phyloP scores from a whole-genome alignment of 768 basidiomycete species.

The Podaxis mareebaensis region DNA sequence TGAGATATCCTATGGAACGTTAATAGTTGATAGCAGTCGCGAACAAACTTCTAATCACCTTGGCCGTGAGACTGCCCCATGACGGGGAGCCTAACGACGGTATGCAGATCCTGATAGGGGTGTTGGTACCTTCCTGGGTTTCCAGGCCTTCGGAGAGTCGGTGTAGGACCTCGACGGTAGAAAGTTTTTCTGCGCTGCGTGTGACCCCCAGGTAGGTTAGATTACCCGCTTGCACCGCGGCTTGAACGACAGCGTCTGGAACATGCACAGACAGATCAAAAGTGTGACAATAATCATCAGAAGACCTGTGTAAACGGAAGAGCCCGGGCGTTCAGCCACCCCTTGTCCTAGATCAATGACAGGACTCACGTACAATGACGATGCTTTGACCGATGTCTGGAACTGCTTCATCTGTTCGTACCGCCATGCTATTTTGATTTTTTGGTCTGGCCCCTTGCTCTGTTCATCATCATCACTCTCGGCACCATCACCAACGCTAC shows the following conservation, averaged over 20 bases:
- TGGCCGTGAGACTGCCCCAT: constrained; percentile 65
- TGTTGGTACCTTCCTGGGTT: constrained; percentile 26
- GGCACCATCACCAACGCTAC: constrained; percentile 33
- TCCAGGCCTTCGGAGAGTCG: constrained; percentile 30
- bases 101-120: constrained; percentile 61
- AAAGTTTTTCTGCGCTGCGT: constrained; percentile 11
- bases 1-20: constrained; percentile 55
- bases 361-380: constrained; percentile 47
- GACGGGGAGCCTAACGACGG: constrained; percentile 58
- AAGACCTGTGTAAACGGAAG: constrained; percentile 34
- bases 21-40: constrained; percentile 5
- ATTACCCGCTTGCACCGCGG: constrained; percentile 34
- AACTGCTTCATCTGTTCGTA: constrained; percentile 94
- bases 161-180: constrained; percentile 23
- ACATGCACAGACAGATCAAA: constrained; percentile 75
- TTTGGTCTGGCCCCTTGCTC: constrained; percentile 45
- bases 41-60: constrained; percentile 42
- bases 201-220: constrained; percentile 9
- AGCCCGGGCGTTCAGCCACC: constrained; percentile 7
- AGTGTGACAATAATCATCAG: constrained; percentile 62
- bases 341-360: constrained; percentile 7
- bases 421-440: constrained; percentile 96
- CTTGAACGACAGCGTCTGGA: constrained; percentile 49
- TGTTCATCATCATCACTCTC: constrained; percentile 37
- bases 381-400: constrained; percentile 71